Conservation (phyloP, 2,329 filamentous ascomycete genomes). For the Colletotrichum somersetense region DNA sequence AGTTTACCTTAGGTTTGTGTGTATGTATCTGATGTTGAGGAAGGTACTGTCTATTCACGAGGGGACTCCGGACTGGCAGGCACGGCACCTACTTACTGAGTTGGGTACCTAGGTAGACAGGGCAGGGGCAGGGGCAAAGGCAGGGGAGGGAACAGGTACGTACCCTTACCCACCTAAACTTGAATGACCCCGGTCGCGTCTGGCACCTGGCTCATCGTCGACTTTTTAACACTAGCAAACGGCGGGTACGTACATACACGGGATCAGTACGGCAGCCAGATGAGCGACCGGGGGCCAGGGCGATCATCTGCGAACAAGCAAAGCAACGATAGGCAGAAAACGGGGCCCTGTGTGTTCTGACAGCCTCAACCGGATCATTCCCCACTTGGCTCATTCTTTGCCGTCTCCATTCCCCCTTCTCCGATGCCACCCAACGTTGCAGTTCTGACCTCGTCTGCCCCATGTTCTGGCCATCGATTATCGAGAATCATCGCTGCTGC, state of each 20-base stretch:
- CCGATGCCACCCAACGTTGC: not conserved
- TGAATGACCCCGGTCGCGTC: not conserved
- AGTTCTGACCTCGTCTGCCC: not conserved
- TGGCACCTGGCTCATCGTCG: not conserved
- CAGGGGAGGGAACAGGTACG: not conserved
- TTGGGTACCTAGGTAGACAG: no score
- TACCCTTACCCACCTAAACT: not conserved
- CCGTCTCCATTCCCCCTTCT: not conserved
- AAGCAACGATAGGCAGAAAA: constrained; percentile 24
- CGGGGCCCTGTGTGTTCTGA: not conserved
- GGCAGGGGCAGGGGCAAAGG: not conserved
- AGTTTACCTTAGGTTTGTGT: no score
- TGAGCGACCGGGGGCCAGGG: constrained; percentile 15
- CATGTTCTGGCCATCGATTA: not conserved
- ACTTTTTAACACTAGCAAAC: not conserved
- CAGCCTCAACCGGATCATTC: constrained; percentile 28
- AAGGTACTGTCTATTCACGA: no score
- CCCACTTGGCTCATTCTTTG: constrained; percentile 16
- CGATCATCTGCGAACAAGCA: not conserved
- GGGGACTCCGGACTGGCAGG: no score
- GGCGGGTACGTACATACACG: not conserved
- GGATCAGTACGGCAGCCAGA: constrained; percentile 13
- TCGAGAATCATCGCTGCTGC: constrained; percentile 7
- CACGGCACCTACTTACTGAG: no score
- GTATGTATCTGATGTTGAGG: no score